Evolutionary conservation across 2,329 filamentous ascomycete species (phyloP).

Genomic region (Colletotrichum simmondsii): DNA sequence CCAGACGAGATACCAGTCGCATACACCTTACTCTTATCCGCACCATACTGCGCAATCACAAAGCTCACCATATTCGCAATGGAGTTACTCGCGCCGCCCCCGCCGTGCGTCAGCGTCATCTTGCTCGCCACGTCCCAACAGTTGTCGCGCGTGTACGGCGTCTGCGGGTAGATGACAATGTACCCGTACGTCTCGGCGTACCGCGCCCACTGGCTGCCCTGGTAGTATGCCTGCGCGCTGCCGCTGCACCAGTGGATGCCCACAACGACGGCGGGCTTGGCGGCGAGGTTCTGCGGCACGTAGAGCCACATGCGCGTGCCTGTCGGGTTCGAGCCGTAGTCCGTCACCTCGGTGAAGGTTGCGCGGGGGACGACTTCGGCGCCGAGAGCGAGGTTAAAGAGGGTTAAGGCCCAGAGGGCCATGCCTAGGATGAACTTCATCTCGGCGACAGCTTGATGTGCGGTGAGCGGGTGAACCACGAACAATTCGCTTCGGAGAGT

Average conservation of each 20-base stretch:
- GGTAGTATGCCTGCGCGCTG: conserved; percentile 62
- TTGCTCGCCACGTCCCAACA: conserved; percentile 72
- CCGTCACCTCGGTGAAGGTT: conserved; percentile 34
- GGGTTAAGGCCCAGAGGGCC: background rate
- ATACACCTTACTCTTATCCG: conserved; percentile 58
- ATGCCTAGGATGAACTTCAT: conserved; percentile 12
- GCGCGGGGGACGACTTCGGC: conserved; percentile 34
- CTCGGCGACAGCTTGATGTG: background rate
- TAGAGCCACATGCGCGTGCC: conserved; percentile 41
- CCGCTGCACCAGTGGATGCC: conserved; percentile 68
- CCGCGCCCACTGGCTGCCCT: conserved; percentile 58
- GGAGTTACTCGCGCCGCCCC: conserved; percentile 60
- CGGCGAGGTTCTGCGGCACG: conserved; percentile 47
- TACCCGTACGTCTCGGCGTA: conserved; percentile 67
- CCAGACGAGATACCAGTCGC: conserved; percentile 60
- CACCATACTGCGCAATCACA: conserved; percentile 57
- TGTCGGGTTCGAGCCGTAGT: conserved; percentile 33
- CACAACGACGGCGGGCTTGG: conserved; percentile 62
- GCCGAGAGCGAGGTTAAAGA: background rate
- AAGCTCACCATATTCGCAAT: conserved; percentile 67
- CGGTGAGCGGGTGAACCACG: background rate
- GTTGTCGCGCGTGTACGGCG: conserved; percentile 44
- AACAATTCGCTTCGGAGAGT: background rate
- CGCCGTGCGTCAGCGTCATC: conserved; percentile 59
- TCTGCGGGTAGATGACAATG: conserved; percentile 62